phyloP scores from a whole-genome alignment of 1,284 basidiomycete genomes.

The Heterobasidion parviporum region DNA sequence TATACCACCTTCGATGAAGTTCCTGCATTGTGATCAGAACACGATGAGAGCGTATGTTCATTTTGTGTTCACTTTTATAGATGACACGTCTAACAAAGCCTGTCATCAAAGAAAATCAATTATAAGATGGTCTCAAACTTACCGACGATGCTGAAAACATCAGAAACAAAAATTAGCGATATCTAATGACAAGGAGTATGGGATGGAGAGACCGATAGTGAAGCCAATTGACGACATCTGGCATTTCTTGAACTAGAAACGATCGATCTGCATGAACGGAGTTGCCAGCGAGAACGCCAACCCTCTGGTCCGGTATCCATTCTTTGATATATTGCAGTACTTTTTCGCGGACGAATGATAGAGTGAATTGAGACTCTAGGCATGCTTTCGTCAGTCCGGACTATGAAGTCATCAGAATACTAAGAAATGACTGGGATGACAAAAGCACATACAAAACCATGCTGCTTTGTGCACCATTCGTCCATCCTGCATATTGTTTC shows the following conservation, averaged over 20 bases:
- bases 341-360: constrained; percentile 42
- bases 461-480: constrained; percentile 69
- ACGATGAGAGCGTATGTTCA: too few relatives aligned
- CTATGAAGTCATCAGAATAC: constrained; percentile 24
- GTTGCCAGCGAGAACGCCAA: constrained; percentile 71
- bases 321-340: constrained; percentile 65
- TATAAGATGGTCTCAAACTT: constrained; percentile 14
- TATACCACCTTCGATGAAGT: constrained; percentile 68
- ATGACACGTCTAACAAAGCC: constrained; percentile 58
- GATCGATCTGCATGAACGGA: constrained; percentile 72
- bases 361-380: constrained; percentile 49
- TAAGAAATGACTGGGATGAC: background rate
- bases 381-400: constrained; percentile 69
- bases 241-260: constrained; percentile 73
- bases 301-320: constrained; percentile 57
- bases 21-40: constrained; percentile 38
- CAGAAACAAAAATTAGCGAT: background rate
- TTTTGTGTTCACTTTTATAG: constrained; percentile 51
- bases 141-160: constrained; percentile 48
- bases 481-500: constrained; percentile 46
- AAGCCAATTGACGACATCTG: constrained; percentile 63
- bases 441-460: constrained; percentile 43
- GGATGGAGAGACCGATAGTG: constrained; percentile 58
- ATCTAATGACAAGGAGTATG: background rate
- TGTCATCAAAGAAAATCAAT: constrained; percentile 11